Evolutionary conservation across 371 early-diverging fungal species (phyloP).

Genomic region (Entomophthora muscae): DNA sequence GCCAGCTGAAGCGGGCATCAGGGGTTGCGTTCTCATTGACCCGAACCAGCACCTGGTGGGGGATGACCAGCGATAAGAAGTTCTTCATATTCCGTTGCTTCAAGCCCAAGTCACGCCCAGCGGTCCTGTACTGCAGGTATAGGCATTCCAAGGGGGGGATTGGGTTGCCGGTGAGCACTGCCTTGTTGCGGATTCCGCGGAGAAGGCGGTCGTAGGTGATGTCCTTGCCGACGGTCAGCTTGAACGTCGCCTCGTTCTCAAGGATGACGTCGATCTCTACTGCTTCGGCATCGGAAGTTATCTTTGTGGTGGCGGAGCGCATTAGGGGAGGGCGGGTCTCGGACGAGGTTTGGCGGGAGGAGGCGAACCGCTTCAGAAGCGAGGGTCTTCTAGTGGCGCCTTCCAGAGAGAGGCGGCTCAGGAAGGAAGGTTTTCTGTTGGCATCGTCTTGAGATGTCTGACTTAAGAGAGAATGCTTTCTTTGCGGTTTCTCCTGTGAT

Average conservation of each 20-base stretch:
- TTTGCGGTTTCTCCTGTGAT: neutral
- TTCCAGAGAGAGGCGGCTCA: no score
- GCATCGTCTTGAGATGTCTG: no score
- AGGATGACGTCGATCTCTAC: neutral
- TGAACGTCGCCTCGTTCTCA: neutral
- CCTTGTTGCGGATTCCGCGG: conserved; percentile 1
- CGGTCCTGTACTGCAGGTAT: neutral
- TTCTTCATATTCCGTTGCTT: neutral
- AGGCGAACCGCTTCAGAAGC: neutral
- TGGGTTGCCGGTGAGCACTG: neutral
- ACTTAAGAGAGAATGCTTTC: no score
- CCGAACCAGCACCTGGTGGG: neutral
- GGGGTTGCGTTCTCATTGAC: neutral
- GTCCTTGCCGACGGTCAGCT: neutral
- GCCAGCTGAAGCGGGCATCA: neutral
- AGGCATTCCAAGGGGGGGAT: neutral
- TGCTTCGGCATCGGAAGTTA: neutral
- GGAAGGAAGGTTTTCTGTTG: no score
- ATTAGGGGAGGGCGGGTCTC: neutral
- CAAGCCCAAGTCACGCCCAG: neutral
- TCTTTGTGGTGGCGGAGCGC: neutral
- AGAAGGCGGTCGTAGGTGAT: neutral
- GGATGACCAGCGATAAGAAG: neutral
- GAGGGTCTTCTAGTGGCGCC: no score
- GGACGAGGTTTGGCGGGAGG: neutral